These are phyloP conservation scores for Brettanomyces custersianus DNA, from an alignment of 805 yeast genomes.

Conservation along the genomic window DNA sequence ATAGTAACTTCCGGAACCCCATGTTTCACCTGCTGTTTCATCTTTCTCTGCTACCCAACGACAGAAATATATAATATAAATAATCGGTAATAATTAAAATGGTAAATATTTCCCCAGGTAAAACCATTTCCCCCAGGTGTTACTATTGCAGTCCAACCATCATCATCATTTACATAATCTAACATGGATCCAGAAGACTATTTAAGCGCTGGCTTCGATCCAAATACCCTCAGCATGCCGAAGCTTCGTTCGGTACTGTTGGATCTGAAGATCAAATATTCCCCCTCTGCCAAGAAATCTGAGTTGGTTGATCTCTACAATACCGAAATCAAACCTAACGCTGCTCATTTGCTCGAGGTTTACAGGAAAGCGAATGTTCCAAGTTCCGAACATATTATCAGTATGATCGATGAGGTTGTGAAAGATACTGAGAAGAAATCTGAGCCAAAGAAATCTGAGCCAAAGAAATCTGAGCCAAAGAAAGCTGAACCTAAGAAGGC, in stretches of 20 bases:
- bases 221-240: slow-evolving; percentile 54
- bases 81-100: no score
- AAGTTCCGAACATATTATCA: slow-evolving; percentile 17
- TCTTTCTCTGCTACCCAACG: no score
- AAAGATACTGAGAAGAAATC: neutral
- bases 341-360: slow-evolving; percentile 31
- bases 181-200: no score
- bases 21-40: no score
- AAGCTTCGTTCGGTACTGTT: slow-evolving; percentile 59
- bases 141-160: no score
- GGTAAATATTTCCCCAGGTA: no score
- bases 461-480: neutral
- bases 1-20: no score
- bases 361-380: slow-evolving; percentile 15
- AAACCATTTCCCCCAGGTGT: no score
- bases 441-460: neutral
- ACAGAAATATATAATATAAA: no score
- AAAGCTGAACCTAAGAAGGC: neutral
- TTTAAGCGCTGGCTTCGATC: slow-evolving; percentile 47
- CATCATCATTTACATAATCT: no score
- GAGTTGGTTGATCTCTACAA: slow-evolving; percentile 55
- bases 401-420: neutral
- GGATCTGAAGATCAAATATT: slow-evolving; percentile 52
- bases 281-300: slow-evolving; percentile 59
- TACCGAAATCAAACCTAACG: slow-evolving; percentile 40